A percentile compares a stretch with the other conserved stretches of the same genome.
Evolutionary conservation across 2,329 filamentous ascomycete species (phyloP).

Genomic region (Epichloe sp.): DNA sequence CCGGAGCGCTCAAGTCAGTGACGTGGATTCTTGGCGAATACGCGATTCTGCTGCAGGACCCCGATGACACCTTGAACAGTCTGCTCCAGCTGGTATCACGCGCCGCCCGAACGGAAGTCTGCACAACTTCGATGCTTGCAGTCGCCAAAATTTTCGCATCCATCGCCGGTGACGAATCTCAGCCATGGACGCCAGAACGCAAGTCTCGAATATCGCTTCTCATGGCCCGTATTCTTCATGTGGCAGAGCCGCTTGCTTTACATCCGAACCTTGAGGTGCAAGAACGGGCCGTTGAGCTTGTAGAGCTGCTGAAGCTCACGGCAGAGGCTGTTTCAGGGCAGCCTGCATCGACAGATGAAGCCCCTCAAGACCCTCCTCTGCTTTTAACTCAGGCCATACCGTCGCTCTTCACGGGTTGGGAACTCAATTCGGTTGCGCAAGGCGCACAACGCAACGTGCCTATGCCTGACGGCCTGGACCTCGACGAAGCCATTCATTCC

Average conservation of each 20-base stretch:
- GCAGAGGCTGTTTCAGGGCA: conserved; percentile 67
- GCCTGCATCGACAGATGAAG: conserved; percentile 38
- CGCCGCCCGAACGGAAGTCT: conserved; percentile 46
- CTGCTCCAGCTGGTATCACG: conserved; percentile 55
- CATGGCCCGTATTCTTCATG: conserved; percentile 69
- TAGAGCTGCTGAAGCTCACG: conserved; percentile 77
- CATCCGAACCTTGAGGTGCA: conserved; percentile 91
- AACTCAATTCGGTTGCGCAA: conserved; percentile 79
- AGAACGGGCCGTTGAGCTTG: conserved; percentile 83
- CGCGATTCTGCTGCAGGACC: conserved; percentile 53
- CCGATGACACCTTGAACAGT: conserved; percentile 59
- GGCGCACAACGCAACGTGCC: conserved; percentile 81
- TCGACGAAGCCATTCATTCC: conserved; percentile 71
- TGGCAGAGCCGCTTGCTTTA: conserved; percentile 62
- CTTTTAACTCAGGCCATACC: conserved; percentile 86
- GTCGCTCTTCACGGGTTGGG: conserved; percentile 70
- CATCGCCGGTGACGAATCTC: conserved; percentile 51
- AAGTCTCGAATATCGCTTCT: conserved; percentile 65
- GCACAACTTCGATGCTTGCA: conserved; percentile 74
- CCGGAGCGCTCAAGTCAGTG: conserved; percentile 58
- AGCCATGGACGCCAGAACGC: conserved; percentile 57
- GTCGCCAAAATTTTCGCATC: conserved; percentile 72
- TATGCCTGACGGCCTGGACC: conserved; percentile 58
- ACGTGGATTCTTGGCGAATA: conserved; percentile 88
- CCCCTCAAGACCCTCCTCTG: conserved; percentile 57